A percentile compares a stretch with the other conserved stretches of the same genome.
These are phyloP conservation scores for Pulveroboletus sp. DNA, from an alignment of 768 basidiomycete genomes.

Conservation along the genomic window DNA sequence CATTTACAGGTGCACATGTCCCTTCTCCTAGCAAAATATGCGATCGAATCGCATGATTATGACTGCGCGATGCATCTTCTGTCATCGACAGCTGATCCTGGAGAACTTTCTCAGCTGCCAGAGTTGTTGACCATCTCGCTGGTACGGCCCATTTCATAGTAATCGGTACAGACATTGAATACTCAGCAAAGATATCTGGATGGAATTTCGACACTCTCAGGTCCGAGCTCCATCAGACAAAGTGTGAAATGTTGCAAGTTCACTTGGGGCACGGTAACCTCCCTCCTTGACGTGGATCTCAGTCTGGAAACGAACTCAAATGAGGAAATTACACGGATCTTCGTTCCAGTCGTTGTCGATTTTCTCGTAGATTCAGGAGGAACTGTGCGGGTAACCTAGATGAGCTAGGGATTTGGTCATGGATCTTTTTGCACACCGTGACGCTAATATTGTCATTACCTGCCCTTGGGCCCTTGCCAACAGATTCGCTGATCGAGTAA, in stretches of 20 bases:
- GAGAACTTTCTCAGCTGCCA: background rate
- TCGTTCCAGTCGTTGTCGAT: background rate
- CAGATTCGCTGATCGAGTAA: conserved; percentile 5
- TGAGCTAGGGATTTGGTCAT: conserved; percentile 6
- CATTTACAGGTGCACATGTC: conserved; percentile 7
- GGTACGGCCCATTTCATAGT: conserved; percentile 1
- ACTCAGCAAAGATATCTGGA: conserved; percentile 8
- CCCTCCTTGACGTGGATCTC: background rate
- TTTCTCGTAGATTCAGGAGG: conserved; percentile 1
- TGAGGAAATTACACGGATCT: conserved; percentile 5
- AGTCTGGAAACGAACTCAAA: background rate
- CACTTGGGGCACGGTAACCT: background rate
- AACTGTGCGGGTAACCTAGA: conserved; percentile 6
- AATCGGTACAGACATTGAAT: background rate
- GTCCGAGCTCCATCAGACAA: conserved; percentile 4
- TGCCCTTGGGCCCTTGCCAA: conserved; percentile 1
- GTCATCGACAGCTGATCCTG: conserved; percentile 1
- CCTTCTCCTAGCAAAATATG: conserved; percentile 9
- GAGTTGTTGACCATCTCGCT: conserved; percentile 14
- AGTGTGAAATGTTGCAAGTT: conserved; percentile 5
- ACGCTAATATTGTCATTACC: conserved; percentile 9
- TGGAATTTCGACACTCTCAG: conserved; percentile 11
- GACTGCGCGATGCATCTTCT: conserved; percentile 5
- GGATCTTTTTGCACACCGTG: conserved; percentile 1
- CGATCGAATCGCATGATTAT: conserved; percentile 8